phyloP scores from a whole-genome alignment of 345 rosid genomes.

The Erodium maritimum region DNA sequence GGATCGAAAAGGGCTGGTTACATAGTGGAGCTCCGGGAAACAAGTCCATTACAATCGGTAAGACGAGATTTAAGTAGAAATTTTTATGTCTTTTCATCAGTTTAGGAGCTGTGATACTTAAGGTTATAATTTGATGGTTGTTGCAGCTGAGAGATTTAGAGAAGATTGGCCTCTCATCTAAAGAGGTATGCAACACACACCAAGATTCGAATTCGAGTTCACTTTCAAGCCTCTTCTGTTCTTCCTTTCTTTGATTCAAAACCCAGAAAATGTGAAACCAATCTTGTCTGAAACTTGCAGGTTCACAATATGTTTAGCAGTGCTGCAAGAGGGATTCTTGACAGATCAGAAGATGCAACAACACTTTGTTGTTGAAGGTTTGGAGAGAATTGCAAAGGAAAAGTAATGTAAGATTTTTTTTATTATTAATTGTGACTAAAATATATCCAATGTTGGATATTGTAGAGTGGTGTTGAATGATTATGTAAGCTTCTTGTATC shows the following conservation, averaged over 20 bases:
- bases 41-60: slow-evolving; percentile 60
- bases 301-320: slow-evolving; percentile 46
- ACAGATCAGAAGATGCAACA: slow-evolving; percentile 10
- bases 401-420: no score
- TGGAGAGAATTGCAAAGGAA: no score
- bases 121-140: neutral
- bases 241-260: neutral
- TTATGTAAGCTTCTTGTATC: no score
- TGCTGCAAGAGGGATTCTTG: slow-evolving; percentile 50
- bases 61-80: neutral
- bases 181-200: slow-evolving; percentile 26
- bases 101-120: neutral
- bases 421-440: no score
- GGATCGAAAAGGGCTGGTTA: slow-evolving; percentile 70
- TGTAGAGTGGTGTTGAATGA: no score
- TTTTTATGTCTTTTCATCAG: neutral
- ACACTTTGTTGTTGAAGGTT: slow-evolving; percentile 5
- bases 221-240: neutral
- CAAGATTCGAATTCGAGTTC: neutral
- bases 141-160: slow-evolving; percentile 64
- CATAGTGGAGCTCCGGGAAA: slow-evolving; percentile 54
- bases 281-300: slow-evolving; percentile 13
- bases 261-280: neutral
- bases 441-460: no score
- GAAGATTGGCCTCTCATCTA: slow-evolving; percentile 83